Base-by-base conservation (phyloP, 164 flowering plant genomes). In the Taxillus chinensis region DNA sequence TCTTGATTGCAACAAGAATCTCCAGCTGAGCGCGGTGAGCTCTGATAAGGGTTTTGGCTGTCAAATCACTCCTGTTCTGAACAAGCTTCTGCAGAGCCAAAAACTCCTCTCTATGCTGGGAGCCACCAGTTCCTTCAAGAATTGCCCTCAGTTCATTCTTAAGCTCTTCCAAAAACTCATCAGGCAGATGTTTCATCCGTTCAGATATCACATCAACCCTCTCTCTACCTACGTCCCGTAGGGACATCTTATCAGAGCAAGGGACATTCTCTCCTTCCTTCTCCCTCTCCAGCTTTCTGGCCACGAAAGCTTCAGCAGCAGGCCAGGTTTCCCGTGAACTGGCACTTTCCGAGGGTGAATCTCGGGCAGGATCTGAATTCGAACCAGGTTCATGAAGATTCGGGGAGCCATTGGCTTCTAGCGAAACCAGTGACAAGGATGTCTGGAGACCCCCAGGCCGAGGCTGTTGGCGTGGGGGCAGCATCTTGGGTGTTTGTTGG, bases 281-380 rank as follows among this genome's bases (percentile, higher is more conserved):
- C 65, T 80, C 90, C 67, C 79, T 85, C 70, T 86, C 86, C 74
- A 76, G 17, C 72, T 81, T 86, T 80, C 79, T 77, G 52, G 73
- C 80, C 62, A 65, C 52, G 40, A 70, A 64, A 41, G 80, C 75
- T 69, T 86, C 81, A 59, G 79, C 78, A 60, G 79, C 74, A 3
- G 96, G 96, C 87, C 90, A 87, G 5, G 95, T 90, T 69, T 93
- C 99, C 0, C 82, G 76, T 3, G 99, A 93, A 70, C 99, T 89
- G 9, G 95, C 97, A 77, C 99, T 93, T 69, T 90, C 97, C 14
- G 97, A 65, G 14, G 99, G 99, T 7, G 97, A 90, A 61, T 78
- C 99, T 38, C 78, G 88, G 27, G 67, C 75, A 16, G 77, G 82
- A 57, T 88, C 90, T 65, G 88, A 75, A 65, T 81, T 87, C 16